These are phyloP conservation scores for Pseudopithomyces maydicus DNA, from an alignment of 2,329 filamentous ascomycete species.

Conservation along the genomic window DNA sequence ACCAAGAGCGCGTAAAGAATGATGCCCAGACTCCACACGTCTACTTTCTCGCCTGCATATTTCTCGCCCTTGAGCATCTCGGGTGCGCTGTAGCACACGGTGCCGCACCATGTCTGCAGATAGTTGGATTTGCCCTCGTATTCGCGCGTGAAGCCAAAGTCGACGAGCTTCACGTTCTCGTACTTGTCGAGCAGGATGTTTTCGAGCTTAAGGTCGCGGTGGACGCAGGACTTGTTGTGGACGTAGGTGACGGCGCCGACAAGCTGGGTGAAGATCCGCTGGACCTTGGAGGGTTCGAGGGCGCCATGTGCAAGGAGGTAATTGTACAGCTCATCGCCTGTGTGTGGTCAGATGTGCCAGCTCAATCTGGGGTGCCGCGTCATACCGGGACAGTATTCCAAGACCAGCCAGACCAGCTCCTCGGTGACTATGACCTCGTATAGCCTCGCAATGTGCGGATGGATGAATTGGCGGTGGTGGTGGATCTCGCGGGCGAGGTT, in stretches of 20 bases:
- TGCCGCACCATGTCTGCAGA: slow-evolving; percentile 96
- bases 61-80: slow-evolving; percentile 99
- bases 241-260: slow-evolving; percentile 95
- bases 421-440: slow-evolving; percentile 99
- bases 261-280: slow-evolving; percentile 94
- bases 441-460: slow-evolving; percentile 93
- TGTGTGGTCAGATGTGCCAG: slow-evolving; percentile 10
- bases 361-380: neutral
- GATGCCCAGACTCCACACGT: slow-evolving; percentile 90
- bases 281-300: slow-evolving; percentile 82
- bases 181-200: slow-evolving; percentile 96
- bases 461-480: slow-evolving; percentile 95
- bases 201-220: slow-evolving; percentile 95
- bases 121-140: slow-evolving; percentile 96
- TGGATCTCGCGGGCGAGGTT: slow-evolving; percentile 98
- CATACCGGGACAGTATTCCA: slow-evolving; percentile 92
- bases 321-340: slow-evolving; percentile 96
- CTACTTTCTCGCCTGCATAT: slow-evolving; percentile 96
- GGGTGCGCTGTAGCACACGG: slow-evolving; percentile 94
- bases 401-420: slow-evolving; percentile 88
- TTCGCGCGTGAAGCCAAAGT: slow-evolving; percentile 97
- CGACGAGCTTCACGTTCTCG: slow-evolving; percentile 95
- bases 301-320: slow-evolving; percentile 88
- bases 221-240: slow-evolving; percentile 92
- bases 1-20: slow-evolving; percentile 83